Conservation (phyloP, 2,329 filamentous ascomycete species). For the Pseudocercospora pini-densiflorae region DNA sequence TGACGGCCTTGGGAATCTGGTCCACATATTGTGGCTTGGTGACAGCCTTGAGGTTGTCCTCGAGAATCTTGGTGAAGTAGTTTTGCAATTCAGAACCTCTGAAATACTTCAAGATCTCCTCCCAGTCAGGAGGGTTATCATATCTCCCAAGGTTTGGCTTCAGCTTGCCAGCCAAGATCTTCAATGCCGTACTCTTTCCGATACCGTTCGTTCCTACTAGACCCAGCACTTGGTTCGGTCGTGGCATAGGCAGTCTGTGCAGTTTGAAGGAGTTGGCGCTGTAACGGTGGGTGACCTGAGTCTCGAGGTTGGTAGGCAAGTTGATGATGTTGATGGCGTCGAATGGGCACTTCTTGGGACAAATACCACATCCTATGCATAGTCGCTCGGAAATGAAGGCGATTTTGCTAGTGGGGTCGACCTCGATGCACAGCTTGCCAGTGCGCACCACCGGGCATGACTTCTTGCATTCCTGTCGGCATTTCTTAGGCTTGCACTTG, state of each 20-base stretch:
- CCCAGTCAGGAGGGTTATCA: constrained; percentile 98
- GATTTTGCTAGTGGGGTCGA: constrained; percentile 83
- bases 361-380: constrained; percentile 99
- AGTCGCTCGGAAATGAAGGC: constrained; percentile 97
- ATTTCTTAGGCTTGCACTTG: constrained; percentile 81
- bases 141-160: constrained; percentile 96
- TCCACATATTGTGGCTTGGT: constrained; percentile 99
- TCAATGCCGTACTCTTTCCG: constrained; percentile 98
- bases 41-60: constrained; percentile 95
- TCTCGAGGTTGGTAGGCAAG: constrained; percentile 98
- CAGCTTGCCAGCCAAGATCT: constrained; percentile 97
- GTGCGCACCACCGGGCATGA: constrained; percentile 96
- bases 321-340: constrained; percentile 99
- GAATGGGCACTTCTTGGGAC: constrained; percentile 98
- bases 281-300: constrained; percentile 97
- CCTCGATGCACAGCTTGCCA: constrained; percentile 97
- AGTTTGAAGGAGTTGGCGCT: constrained; percentile 99
- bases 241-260: constrained; percentile 92
- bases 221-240: constrained; percentile 92
- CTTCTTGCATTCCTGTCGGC: constrained; percentile 94
- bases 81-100: constrained; percentile 97
- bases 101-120: constrained; percentile 98
- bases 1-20: constrained; percentile 93
- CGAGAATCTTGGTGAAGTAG: constrained; percentile 98
- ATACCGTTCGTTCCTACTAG: constrained; percentile 99